A percentile compares a stretch with the other conserved stretches of the same genome.
Evolutionary conservation across 208 protist genomes (phyloP).

Genomic region (Leishmania mexicana): DNA sequence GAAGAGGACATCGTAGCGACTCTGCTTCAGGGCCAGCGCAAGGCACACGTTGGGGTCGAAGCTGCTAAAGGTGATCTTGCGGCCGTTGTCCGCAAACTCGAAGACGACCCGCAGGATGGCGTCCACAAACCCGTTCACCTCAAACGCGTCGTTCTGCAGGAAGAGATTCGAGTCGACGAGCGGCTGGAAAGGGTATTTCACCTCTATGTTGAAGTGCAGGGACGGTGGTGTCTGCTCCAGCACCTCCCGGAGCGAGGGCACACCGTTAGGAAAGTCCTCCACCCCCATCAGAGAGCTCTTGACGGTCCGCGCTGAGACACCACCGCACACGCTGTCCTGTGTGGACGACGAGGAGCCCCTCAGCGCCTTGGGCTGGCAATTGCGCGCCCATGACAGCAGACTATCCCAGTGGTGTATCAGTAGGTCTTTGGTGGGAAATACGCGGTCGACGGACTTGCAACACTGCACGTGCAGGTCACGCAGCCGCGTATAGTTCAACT

Average conservation of each 20-base stretch:
- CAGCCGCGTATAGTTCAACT: slow-evolving; percentile 61
- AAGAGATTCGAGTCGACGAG: slow-evolving; percentile 72
- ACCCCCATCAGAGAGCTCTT: slow-evolving; percentile 38
- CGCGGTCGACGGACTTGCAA: slow-evolving; percentile 50
- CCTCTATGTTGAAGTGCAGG: slow-evolving; percentile 73
- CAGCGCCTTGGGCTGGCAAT: slow-evolving; percentile 3
- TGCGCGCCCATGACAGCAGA: slow-evolving; percentile 19
- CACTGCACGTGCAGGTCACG: slow-evolving; percentile 59
- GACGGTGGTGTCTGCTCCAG: slow-evolving; percentile 58
- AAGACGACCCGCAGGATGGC: slow-evolving; percentile 71
- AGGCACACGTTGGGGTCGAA: slow-evolving; percentile 84
- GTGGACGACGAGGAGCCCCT: slow-evolving; percentile 23
- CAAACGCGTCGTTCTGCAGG: slow-evolving; percentile 74
- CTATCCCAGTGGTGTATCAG: slow-evolving; percentile 64
- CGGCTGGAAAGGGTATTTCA: slow-evolving; percentile 82
- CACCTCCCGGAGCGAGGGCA: slow-evolving; percentile 67
- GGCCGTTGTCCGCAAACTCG: slow-evolving; percentile 44
- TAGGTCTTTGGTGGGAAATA: slow-evolving; percentile 52
- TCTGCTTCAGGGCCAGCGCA: slow-evolving; percentile 72
- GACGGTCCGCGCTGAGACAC: slow-evolving; percentile 1
- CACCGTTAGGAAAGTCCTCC: slow-evolving; percentile 73
- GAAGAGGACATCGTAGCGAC: slow-evolving; percentile 83
- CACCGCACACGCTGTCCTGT: background rate
- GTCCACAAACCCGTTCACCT: slow-evolving; percentile 84
- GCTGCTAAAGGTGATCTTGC: slow-evolving; percentile 80